Conservation (phyloP, 306 rosid species). For the Hylodesmum podocarpum region DNA sequence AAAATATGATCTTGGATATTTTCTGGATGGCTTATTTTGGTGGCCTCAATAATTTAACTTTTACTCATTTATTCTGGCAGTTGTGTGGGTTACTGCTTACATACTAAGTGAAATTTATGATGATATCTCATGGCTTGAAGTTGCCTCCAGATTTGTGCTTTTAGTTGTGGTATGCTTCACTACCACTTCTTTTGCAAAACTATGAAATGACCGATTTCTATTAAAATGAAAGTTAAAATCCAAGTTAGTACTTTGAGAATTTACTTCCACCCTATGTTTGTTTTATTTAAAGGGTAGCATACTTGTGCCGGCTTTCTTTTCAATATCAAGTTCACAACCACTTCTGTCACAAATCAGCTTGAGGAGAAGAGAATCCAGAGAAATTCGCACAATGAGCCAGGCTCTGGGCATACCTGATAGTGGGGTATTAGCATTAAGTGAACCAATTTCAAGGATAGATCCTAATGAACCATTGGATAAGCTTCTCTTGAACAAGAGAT, state of each 20-base stretch:
- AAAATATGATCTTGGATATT: not conserved
- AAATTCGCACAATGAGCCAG: conserved; percentile 84
- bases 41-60: conserved; percentile 19
- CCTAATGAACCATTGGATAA: conserved; percentile 82
- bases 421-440: conserved; percentile 61
- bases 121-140: conserved; percentile 78
- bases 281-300: conserved; percentile 74
- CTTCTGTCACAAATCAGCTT: conserved; percentile 92
- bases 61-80: conserved; percentile 53
- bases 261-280: conserved; percentile 35
- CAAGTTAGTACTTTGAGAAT: conserved; percentile 17
- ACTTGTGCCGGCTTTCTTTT: conserved; percentile 79
- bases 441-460: conserved; percentile 54
- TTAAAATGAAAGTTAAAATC: conserved; percentile 18
- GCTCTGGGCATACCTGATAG: conserved; percentile 97
- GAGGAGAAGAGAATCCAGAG: conserved; percentile 70
- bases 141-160: conserved; percentile 80
- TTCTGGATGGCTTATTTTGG: not conserved
- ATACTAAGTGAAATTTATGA: conserved; percentile 82
- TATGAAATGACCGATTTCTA: conserved; percentile 11
- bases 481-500: conserved; percentile 79
- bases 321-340: conserved; percentile 95
- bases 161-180: conserved; percentile 63
- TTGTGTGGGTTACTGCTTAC: conserved; percentile 78
- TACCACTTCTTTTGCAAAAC: conserved; percentile 1